Evolutionary conservation across 2,329 filamentous ascomycete species (phyloP).

Genomic region (Trichoderma koningiopsis): DNA sequence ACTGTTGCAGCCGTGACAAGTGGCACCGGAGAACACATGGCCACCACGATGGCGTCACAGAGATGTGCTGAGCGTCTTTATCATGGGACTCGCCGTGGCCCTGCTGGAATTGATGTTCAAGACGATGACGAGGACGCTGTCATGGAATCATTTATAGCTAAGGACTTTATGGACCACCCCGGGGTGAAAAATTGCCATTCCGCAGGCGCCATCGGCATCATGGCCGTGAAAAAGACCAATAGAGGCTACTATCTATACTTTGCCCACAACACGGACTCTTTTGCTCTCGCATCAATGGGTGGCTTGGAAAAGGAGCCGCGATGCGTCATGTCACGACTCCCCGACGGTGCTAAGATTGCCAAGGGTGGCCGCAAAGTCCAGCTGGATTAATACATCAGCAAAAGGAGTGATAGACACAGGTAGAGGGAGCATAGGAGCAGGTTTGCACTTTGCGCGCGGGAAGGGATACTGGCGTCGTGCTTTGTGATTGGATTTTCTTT

Average conservation of each 20-base stretch:
- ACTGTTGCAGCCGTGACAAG: slow-evolving; percentile 85
- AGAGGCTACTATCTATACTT: slow-evolving; percentile 84
- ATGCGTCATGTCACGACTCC: slow-evolving; percentile 84
- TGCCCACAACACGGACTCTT: slow-evolving; percentile 91
- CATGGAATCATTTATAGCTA: slow-evolving; percentile 73
- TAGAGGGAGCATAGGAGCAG: neutral
- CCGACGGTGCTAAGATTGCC: slow-evolving; percentile 54
- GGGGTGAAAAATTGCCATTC: slow-evolving; percentile 80
- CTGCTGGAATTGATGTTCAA: slow-evolving; percentile 62
- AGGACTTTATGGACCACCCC: slow-evolving; percentile 93
- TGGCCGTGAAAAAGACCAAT: slow-evolving; percentile 82
- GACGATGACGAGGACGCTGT: slow-evolving; percentile 76
- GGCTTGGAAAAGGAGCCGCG: slow-evolving; percentile 72
- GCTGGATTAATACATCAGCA: slow-evolving; percentile 33
- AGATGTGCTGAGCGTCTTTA: slow-evolving; percentile 86
- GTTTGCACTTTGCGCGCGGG: neutral
- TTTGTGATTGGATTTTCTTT: neutral
- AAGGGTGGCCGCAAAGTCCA: slow-evolving; percentile 56
- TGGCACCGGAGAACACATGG: slow-evolving; percentile 97
- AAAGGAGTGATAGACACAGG: neutral
- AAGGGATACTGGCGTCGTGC: neutral
- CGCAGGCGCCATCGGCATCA: slow-evolving; percentile 84
- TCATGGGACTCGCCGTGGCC: slow-evolving; percentile 62
- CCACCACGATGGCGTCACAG: slow-evolving; percentile 87
- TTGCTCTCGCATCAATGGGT: slow-evolving; percentile 86